Conservation (phyloP, 371 early-diverging fungal genomes). For the Mucor ambiguus region DNA sequence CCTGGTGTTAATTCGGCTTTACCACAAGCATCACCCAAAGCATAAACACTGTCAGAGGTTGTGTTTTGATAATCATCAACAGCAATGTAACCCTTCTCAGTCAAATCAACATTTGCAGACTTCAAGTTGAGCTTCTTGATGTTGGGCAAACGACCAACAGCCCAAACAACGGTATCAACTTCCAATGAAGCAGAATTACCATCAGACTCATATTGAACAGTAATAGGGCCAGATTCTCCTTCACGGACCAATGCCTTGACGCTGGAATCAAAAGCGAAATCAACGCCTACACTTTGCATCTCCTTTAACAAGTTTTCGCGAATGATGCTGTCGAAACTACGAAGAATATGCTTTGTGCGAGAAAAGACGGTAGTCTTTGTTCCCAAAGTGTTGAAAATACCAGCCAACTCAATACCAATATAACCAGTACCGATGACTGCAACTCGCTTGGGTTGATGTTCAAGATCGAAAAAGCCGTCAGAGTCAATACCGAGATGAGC, state of each 20-base stretch:
- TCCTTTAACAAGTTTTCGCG: slow-evolving; percentile 79
- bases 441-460: slow-evolving; percentile 89
- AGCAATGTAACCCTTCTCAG: slow-evolving; percentile 69
- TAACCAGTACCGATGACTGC: slow-evolving; percentile 89
- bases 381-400: slow-evolving; percentile 90
- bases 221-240: slow-evolving; percentile 39
- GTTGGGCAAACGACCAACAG: slow-evolving; percentile 88
- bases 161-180: slow-evolving; percentile 81
- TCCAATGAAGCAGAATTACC: slow-evolving; percentile 44
- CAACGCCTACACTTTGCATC: slow-evolving; percentile 72
- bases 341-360: slow-evolving; percentile 84
- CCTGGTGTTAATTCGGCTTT: slow-evolving; percentile 91
- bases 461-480: slow-evolving; percentile 97
- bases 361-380: slow-evolving; percentile 87
- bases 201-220: slow-evolving; percentile 45
- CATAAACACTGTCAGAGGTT: slow-evolving; percentile 67
- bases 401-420: slow-evolving; percentile 97
- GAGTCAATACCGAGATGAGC: slow-evolving; percentile 88
- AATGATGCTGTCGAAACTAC: slow-evolving; percentile 91
- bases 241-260: slow-evolving; percentile 53
- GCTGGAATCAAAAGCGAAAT: slow-evolving; percentile 72
- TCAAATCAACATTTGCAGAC: slow-evolving; percentile 63
- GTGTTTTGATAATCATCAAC: slow-evolving; percentile 93
- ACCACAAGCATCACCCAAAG: slow-evolving; percentile 96
- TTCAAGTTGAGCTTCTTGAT: slow-evolving; percentile 71